Evolutionary conservation across 495 filamentous ascomycete species (phyloP), one percentile per base, ranked within the genome.

Genomic region (Hypoxylon intermedium): DNA sequence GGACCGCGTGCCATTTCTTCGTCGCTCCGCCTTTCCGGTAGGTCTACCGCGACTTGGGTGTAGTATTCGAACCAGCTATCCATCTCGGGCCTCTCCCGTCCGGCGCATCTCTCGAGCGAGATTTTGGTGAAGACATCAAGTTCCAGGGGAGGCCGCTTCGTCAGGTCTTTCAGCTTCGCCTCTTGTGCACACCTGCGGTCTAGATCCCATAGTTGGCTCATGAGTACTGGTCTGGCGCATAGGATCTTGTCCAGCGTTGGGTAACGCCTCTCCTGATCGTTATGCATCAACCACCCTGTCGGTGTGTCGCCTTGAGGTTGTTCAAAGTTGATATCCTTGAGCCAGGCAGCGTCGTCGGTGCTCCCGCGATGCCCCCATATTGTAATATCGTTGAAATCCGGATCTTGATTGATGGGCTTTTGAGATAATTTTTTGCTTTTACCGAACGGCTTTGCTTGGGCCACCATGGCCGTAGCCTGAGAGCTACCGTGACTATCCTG

Each of bases 171-270:
- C 1, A 18, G 31, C 41, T 30, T 62, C 6, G 11, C 5, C 36
- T 71, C 68, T 11, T 49, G 24, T 21, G 40, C 5, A 26, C n/a
- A 3, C 31, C 58, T 62, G 30, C 12, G 40, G 5, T 55, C 33
- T 6, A 58, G 61, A 33, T 71, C 58, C 65, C 65, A 68, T 40
- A 58, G 5, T 1, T 57, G 5, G 2, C 15, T 18, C 2, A 30
- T n/a, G 15, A 5, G 1, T 11, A 58, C 12, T 20, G 18, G 11
- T 2, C 19, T 9, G 11, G 41, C 34, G 2, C 12, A 1, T 6
- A 71, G n/a, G n/a, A 51, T 9, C 6, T 21, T 16, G n/a, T 63
- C 37, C n/a, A 68, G 46, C 20, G n/a, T 30, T n/a, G 68, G 65
- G 36, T 56, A 71, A 2, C 16, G 16, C 12, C 42, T 11, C 26